phyloP scores from a whole-genome alignment of 352 stramenopile species.

The Phytophthora hibernalis region DNA sequence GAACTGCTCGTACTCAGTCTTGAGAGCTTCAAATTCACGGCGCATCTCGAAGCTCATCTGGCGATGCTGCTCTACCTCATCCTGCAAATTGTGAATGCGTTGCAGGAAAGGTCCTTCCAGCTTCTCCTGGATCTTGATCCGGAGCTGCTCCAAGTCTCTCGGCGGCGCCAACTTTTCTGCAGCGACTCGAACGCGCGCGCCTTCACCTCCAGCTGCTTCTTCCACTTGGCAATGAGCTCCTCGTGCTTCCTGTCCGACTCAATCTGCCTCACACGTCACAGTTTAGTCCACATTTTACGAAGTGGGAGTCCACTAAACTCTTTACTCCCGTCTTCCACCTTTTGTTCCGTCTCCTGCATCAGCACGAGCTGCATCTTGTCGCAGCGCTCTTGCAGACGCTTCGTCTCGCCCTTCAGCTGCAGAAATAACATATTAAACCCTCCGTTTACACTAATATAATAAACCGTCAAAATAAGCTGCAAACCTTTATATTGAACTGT shows the following conservation, averaged over 20 bases:
- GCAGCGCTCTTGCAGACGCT: constrained; percentile 76
- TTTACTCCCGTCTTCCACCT: constrained; percentile 38
- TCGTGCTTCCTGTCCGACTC: constrained; percentile 86
- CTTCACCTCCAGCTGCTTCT: constrained; percentile 86
- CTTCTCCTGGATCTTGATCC: constrained; percentile 86
- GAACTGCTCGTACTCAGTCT: constrained; percentile 89
- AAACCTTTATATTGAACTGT: constrained; percentile 67
- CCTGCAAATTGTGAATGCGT: constrained; percentile 62
- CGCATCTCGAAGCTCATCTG: constrained; percentile 72
- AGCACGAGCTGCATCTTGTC: constrained; percentile 83
- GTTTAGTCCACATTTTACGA: too few relatives aligned
- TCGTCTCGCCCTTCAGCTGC: constrained; percentile 70
- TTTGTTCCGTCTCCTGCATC: constrained; percentile 85
- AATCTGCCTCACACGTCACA: constrained; percentile 43
- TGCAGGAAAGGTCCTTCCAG: constrained; percentile 80
- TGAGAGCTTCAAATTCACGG: constrained; percentile 80
- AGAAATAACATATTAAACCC: neutral
- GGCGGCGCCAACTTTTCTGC: constrained; percentile 86
- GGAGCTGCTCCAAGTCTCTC: constrained; percentile 81
- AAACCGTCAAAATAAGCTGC: neutral
- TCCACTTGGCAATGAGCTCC: constrained; percentile 85
- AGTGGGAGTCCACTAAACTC: too few relatives aligned
- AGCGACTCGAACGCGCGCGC: constrained; percentile 80
- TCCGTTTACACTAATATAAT: neutral
- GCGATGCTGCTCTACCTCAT: constrained; percentile 78